Base-by-base conservation (phyloP, 768 basidiomycete genomes). In the Hirschioporus abietinus region DNA sequence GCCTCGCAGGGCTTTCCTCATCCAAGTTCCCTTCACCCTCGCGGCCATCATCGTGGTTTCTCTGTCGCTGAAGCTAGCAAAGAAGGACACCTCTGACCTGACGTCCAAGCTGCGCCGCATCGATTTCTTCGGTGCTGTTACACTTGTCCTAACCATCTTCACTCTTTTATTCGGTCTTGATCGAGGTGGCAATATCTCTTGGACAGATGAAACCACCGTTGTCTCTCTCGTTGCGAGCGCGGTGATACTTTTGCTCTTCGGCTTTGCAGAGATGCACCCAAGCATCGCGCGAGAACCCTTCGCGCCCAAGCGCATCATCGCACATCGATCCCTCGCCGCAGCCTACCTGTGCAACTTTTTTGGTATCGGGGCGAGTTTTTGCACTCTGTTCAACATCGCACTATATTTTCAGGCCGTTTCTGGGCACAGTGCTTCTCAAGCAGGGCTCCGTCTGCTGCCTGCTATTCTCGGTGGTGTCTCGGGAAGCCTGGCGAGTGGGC, bases 261-360 rank as follows among this genome's bases (percentile, higher is more conserved):
- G 72, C 1, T 69, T 76, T 60, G 75, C 87, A 64, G 87, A 89
- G 72, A 75, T 80, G 69, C 72, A 77, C 42, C 66, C 68, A 9
- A 7, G 24, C 15, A 75, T 81, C 62, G 86, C 87, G 0, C 74
- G 73, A n/a, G 87, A 88, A 72, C 87, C 87, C 3, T 84, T 88
- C 68, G 85, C 85, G 0, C 87, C 88, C 0, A 77, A 76, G 65
- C 77, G 82, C 26, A 86, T 89, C 71, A 79, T 87, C 60, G 74
- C 79, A 63, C 80, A 83, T 70, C 77, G 75, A 1, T 75, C 82
- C 18, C 78, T 88, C 24, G 76, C 87, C 35, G 84, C 84, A 15
- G 79, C 79, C 58, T 88, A 87, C 72, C 71, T 86, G n/a, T 80
- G 81, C 71, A 87, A 88, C 74, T 81, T 88, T 71, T 87, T 88